These are phyloP conservation scores for Curvularia hawaiiensis DNA, from an alignment of 2,329 filamentous ascomycete genomes.

Conservation along the genomic window DNA sequence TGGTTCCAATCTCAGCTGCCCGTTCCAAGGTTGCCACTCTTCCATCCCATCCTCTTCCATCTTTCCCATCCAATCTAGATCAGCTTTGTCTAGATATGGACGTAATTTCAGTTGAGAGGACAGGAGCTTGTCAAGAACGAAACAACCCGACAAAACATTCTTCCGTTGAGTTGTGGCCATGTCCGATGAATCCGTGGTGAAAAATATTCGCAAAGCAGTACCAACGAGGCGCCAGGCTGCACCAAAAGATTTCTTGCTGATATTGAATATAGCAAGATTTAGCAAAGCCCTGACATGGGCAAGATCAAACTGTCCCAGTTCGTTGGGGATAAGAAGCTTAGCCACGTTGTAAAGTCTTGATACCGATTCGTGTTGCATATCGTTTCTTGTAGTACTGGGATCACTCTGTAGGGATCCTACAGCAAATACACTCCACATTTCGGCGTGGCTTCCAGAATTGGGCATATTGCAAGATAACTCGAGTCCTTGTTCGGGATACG, in stretches of 20 bases:
- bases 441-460: constrained; percentile 47
- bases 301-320: constrained; percentile 38
- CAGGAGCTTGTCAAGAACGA: constrained; percentile 65
- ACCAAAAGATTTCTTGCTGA: constrained; percentile 61
- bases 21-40: constrained; percentile 74
- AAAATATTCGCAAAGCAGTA: constrained; percentile 61
- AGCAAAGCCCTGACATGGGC: constrained; percentile 51
- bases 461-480: constrained; percentile 29
- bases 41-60: constrained; percentile 71
- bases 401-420: constrained; percentile 40
- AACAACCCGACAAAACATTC: constrained; percentile 61
- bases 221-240: constrained; percentile 69
- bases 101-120: constrained; percentile 56
- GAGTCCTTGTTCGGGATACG: constrained; percentile 55
- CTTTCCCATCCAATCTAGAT: constrained; percentile 53
- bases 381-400: not conserved
- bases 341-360: constrained; percentile 30
- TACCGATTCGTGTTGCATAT: constrained; percentile 8
- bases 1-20: constrained; percentile 49
- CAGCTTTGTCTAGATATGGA: constrained; percentile 56
- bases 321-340: constrained; percentile 34
- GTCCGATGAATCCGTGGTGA: constrained; percentile 44
- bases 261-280: constrained; percentile 63
- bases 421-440: constrained; percentile 53
- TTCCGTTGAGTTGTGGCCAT: constrained; percentile 39